Evolutionary conservation across 305 asterid species (phyloP).

Genomic region (Fraxinus dipetala): DNA sequence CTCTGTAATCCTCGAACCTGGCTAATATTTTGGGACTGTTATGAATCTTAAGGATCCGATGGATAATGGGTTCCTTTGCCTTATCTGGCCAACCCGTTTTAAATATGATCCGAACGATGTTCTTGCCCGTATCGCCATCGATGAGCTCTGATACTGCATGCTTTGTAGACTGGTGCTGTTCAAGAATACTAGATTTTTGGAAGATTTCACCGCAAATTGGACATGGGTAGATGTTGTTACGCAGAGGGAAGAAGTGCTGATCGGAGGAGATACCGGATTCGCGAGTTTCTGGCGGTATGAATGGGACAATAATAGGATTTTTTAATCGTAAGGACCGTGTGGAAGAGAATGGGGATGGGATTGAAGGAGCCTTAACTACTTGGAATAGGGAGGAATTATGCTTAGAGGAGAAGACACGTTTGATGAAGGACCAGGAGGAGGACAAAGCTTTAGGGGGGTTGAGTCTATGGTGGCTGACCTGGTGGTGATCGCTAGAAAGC

Average conservation of each 20-base stretch:
- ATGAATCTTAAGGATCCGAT: conserved; percentile 78
- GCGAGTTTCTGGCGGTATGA: conserved; percentile 22
- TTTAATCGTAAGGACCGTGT: conserved; percentile 46
- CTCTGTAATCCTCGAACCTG: conserved; percentile 72
- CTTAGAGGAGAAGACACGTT: conserved; percentile 35
- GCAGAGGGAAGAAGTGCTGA: conserved; percentile 30
- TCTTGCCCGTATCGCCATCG: conserved; percentile 68
- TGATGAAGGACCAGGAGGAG: conserved; percentile 54
- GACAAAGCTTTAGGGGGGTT: conserved; percentile 32
- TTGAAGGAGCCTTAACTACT: conserved; percentile 24
- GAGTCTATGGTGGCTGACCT: conserved; percentile 29
- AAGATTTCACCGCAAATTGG: conserved; percentile 75
- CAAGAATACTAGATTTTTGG: conserved; percentile 42
- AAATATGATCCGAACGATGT: conserved; percentile 71
- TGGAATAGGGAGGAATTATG: conserved; percentile 10
- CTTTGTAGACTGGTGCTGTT: conserved; percentile 55
- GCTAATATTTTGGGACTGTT: conserved; percentile 44
- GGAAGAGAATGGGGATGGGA: conserved; percentile 71
- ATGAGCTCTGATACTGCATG: conserved; percentile 66
- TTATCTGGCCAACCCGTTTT: conserved; percentile 65
- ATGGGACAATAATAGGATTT: conserved; percentile 29
- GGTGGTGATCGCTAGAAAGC: conserved; percentile 25
- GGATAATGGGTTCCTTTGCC: conserved; percentile 36
- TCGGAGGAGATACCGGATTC: conserved; percentile 33
- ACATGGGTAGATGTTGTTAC: conserved; percentile 57